Evolutionary conservation across 805 yeast species (phyloP).

Genomic region (Lachancea quebecensis): DNA sequence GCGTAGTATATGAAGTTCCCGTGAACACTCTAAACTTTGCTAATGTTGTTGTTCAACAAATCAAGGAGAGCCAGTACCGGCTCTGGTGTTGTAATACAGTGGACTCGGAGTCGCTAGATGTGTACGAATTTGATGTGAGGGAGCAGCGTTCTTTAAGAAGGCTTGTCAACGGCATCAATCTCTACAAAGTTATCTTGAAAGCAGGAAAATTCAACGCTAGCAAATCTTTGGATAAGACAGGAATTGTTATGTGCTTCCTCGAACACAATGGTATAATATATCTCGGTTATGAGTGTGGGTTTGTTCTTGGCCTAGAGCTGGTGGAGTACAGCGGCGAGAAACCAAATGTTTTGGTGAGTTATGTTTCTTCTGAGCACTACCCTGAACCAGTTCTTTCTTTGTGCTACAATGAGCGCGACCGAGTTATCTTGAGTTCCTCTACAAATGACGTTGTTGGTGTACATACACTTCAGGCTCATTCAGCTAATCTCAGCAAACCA

Average conservation of each 20-base stretch:
- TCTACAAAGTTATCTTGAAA: constrained; percentile 10
- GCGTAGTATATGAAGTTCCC: constrained; percentile 21
- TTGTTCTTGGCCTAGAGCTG: constrained; percentile 22
- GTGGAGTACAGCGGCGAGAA: neutral
- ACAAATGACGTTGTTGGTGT: constrained; percentile 14
- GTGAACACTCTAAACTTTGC: constrained; percentile 31
- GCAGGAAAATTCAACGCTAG: constrained; percentile 3
- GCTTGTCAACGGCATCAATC: constrained; percentile 16
- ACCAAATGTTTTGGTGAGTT: constrained; percentile 12
- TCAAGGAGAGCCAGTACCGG: constrained; percentile 8
- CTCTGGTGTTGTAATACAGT: constrained; percentile 28
- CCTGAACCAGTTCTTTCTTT: constrained; percentile 27
- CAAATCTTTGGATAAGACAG: constrained; percentile 20
- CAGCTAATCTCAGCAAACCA: too few species aligned
- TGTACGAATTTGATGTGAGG: constrained; percentile 18
- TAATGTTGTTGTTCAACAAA: constrained; percentile 16
- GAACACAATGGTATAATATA: constrained; percentile 13
- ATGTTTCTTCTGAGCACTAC: constrained; percentile 22
- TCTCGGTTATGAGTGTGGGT: constrained; percentile 28
- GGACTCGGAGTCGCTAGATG: constrained; percentile 25
- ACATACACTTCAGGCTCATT: constrained; percentile 4
- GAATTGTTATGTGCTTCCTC: constrained; percentile 26
- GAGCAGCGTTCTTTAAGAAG: constrained; percentile 21
- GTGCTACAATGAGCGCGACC: constrained; percentile 2
- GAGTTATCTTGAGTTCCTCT: constrained; percentile 19